These are phyloP conservation scores for Nakazawaea laoshanensis DNA, from an alignment of 805 yeast species.

Conservation along the genomic window DNA sequence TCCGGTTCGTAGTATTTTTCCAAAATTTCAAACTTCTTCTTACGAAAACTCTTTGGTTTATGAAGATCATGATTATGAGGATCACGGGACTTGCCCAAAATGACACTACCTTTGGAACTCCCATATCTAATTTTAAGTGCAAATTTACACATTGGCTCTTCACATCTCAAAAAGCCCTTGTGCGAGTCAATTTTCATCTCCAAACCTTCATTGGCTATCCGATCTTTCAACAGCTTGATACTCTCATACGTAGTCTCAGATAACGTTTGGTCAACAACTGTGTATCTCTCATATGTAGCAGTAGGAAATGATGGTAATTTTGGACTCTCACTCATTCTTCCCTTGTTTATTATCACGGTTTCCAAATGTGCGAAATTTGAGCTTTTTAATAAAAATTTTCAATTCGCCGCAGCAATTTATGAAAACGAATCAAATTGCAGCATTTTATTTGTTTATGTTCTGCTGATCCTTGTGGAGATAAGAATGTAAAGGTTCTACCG, in stretches of 20 bases:
- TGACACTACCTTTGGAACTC: constrained; percentile 7
- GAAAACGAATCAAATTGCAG: too few relatives aligned
- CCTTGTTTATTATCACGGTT: too few relatives aligned
- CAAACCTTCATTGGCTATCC: constrained; percentile 1
- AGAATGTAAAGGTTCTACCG: too few relatives aligned
- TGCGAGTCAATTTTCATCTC: constrained; percentile 9
- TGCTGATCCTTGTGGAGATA: too few relatives aligned
- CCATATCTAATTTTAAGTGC: constrained; percentile 9
- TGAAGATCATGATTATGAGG: constrained; percentile 4
- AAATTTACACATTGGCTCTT: constrained; percentile 7
- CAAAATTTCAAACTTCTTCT: constrained; percentile 3
- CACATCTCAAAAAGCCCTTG: constrained; percentile 9
- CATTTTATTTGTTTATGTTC: too few relatives aligned
- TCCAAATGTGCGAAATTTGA: too few relatives aligned
- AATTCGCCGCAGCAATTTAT: too few relatives aligned
- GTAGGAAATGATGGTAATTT: too few relatives aligned
- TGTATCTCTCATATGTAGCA: constrained; percentile 5
- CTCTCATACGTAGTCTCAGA: constrained; percentile 8
- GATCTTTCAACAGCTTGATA: constrained; percentile 6
- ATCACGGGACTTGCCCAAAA: constrained; percentile 7
- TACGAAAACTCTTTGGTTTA: constrained; percentile 2
- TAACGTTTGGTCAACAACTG: constrained; percentile 1
- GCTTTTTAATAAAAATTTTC: too few relatives aligned
- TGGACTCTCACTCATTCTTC: too few relatives aligned
- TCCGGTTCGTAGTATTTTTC: constrained; percentile 6